phyloP scores from a whole-genome alignment of 352 stramenopile genomes.

The Pythium myriotylum region DNA sequence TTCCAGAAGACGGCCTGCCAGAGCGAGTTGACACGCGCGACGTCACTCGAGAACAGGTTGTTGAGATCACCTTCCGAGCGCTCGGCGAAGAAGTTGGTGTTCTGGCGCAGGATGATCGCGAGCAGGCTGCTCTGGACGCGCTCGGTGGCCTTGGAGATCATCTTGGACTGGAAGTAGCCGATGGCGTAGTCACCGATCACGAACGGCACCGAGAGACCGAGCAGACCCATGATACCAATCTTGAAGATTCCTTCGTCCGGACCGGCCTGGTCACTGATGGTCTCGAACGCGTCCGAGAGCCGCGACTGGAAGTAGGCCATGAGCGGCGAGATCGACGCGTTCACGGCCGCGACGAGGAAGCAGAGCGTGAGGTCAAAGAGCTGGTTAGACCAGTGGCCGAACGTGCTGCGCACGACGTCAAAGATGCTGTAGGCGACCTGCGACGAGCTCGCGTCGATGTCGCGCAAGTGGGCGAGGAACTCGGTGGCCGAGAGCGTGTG shows the following conservation, averaged over 20 bases:
- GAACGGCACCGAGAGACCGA: conserved; percentile 82
- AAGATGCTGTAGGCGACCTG: conserved; percentile 69
- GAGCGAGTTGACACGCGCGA: conserved; percentile 82
- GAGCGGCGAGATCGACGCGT: conserved; percentile 77
- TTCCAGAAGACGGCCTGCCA: conserved; percentile 91
- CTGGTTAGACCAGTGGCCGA: conserved; percentile 88
- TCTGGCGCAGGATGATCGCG: conserved; percentile 79
- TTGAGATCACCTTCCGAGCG: conserved; percentile 88
- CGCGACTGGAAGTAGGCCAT: conserved; percentile 76
- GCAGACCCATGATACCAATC: conserved; percentile 72
- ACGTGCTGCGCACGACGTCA: conserved; percentile 78
- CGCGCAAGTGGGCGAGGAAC: conserved; percentile 80
- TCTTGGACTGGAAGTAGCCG: conserved; percentile 90
- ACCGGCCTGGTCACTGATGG: conserved; percentile 33
- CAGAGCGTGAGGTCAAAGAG: conserved; percentile 69
- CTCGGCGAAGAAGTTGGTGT: conserved; percentile 82
- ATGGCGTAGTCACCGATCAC: conserved; percentile 86
- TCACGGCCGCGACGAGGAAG: conserved; percentile 82
- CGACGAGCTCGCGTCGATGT: conserved; percentile 83
- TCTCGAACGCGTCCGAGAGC: conserved; percentile 76
- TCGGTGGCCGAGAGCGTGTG: conserved; percentile 73
- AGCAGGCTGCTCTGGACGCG: conserved; percentile 74
- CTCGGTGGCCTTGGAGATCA: conserved; percentile 89
- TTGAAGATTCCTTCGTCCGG: conserved; percentile 55
- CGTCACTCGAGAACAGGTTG: conserved; percentile 88